Percentiles rank a stretch among this genome's conserved stretches.
Conservation (phyloP, 768 basidiomycete species). For the Galerina marginata region DNA sequence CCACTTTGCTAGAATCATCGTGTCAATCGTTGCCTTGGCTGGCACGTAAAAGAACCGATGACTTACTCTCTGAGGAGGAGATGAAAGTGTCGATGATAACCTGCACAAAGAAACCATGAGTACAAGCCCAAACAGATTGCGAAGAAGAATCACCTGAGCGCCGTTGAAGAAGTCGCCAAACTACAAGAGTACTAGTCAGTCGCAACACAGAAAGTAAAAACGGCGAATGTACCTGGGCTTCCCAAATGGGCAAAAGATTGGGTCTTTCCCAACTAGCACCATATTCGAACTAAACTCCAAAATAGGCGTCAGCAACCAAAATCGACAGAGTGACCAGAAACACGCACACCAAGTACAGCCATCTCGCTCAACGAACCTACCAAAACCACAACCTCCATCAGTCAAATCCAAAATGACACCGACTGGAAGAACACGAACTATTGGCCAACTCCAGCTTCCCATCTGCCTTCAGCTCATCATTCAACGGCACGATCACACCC, state of each 20-base stretch:
- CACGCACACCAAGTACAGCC: constrained; percentile 82
- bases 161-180: constrained; percentile 96
- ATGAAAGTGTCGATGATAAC: constrained; percentile 91
- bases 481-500: constrained; percentile 79
- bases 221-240: constrained; percentile 69
- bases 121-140: not conserved
- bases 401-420: not conserved
- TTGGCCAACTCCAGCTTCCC: constrained; percentile 88
- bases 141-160: constrained; percentile 55
- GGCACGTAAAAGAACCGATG: not conserved
- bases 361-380: constrained; percentile 89
- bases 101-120: constrained; percentile 31
- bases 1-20: constrained; percentile 79
- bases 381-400: not conserved
- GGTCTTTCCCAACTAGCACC: constrained; percentile 91
- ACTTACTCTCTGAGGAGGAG: constrained; percentile 81
- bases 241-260: constrained; percentile 85
- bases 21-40: too few species aligned
- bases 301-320: not conserved
- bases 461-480: constrained; percentile 61
- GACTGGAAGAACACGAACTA: constrained; percentile 50
- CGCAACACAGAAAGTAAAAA: not conserved
- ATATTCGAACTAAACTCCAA: constrained; percentile 75
- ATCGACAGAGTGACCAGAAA: not conserved
- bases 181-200: constrained; percentile 34